Evolutionary conservation across 164 flowering plant genomes (phyloP).

Genomic region (Taxillus chinensis): DNA sequence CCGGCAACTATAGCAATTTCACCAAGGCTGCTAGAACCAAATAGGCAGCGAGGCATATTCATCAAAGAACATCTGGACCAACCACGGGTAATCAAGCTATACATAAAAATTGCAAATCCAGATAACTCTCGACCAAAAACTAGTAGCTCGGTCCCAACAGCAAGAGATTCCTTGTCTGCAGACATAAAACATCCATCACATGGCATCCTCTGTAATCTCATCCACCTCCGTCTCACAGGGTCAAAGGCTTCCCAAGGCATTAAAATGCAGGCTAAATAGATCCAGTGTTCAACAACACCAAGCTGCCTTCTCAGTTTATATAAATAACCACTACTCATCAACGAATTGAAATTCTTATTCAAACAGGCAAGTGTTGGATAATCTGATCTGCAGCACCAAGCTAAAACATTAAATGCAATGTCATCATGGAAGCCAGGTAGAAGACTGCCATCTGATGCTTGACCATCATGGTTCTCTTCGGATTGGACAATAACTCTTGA

Average conservation of each 20-base stretch:
- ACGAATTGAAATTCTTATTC: conserved; percentile 19
- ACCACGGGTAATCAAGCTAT: conserved; percentile 20
- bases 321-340: conserved; percentile 15
- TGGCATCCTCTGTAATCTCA: conserved; percentile 22
- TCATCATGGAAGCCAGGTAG: conserved; percentile 36
- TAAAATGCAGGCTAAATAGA: conserved; percentile 20
- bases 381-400: conserved; percentile 30
- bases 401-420: conserved; percentile 20
- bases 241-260: conserved; percentile 30
- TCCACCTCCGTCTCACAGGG: conserved; percentile 20
- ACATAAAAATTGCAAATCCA: conserved; percentile 22
- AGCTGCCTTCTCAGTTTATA: conserved; percentile 17
- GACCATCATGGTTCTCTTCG: conserved; percentile 17
- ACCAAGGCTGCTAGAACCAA: conserved; percentile 32
- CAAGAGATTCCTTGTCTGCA: conserved; percentile 32
- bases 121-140: conserved; percentile 27
- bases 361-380: conserved; percentile 26
- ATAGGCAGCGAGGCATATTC: conserved; percentile 30
- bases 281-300: conserved; percentile 27
- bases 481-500: conserved; percentile 1
- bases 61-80: conserved; percentile 26
- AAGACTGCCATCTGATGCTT: conserved; percentile 19
- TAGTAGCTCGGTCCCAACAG: conserved; percentile 35
- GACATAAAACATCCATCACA: conserved; percentile 22
- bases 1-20: conserved; percentile 35